These are phyloP conservation scores for Leucogyrophana mollusca DNA, from an alignment of 768 basidiomycete genomes.

Conservation along the genomic window DNA sequence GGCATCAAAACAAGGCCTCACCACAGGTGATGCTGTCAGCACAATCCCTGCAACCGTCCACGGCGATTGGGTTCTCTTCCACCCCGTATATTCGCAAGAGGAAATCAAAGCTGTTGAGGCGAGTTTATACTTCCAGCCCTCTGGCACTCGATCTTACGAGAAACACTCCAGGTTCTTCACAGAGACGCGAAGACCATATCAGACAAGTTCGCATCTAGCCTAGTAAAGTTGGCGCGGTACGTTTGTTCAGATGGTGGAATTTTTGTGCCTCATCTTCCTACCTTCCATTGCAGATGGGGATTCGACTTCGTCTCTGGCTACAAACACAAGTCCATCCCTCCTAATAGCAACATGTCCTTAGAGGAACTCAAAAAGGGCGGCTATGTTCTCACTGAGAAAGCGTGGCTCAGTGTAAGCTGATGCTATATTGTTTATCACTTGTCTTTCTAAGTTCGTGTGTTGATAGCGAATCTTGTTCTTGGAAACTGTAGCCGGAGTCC, in stretches of 20 bases:
- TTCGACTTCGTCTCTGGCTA: conserved; percentile 90
- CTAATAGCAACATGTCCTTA: conserved; percentile 61
- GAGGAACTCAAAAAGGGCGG: conserved; percentile 74
- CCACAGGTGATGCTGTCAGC: conserved; percentile 40
- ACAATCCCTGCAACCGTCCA: conserved; percentile 54
- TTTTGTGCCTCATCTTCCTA: conserved; percentile 4
- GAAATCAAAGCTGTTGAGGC: conserved; percentile 77
- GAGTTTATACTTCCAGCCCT: conserved; percentile 11
- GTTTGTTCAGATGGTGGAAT: conserved; percentile 8
- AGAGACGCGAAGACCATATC: conserved; percentile 58
- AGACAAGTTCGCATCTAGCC: conserved; percentile 69
- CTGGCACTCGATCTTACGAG: conserved; percentile 5
- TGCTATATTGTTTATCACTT: too few species aligned
- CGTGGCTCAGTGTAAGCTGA: conserved; percentile 69
- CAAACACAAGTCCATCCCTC: conserved; percentile 68
- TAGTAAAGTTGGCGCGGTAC: conserved; percentile 59
- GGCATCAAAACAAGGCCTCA: conserved; percentile 12
- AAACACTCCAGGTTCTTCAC: conserved; percentile 59
- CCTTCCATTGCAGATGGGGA: conserved; percentile 48
- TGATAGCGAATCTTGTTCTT: conserved; percentile 61
- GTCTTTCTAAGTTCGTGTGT: not conserved
- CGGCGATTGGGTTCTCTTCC: conserved; percentile 90
- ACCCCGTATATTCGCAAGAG: conserved; percentile 82
- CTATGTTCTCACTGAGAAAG: conserved; percentile 67
- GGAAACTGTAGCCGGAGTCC: conserved; percentile 92